These are phyloP conservation scores for Suillus subalutaceus DNA, from an alignment of 768 basidiomycete genomes.

Conservation along the genomic window DNA sequence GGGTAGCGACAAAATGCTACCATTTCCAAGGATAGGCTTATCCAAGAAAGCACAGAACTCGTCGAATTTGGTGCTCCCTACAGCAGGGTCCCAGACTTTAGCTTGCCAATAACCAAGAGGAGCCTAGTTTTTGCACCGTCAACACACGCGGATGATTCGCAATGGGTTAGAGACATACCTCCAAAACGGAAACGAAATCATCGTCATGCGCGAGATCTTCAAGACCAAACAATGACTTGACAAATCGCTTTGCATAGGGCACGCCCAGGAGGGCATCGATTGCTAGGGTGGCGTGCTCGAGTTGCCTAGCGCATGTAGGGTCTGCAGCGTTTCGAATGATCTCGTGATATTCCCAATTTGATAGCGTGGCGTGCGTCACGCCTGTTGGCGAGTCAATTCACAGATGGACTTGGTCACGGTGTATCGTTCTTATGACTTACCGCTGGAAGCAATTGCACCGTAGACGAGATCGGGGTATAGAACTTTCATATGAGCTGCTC, in stretches of 20 bases:
- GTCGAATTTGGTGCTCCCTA: slow-evolving; percentile 64
- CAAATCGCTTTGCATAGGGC: slow-evolving; percentile 45
- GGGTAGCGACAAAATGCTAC: slow-evolving; percentile 41
- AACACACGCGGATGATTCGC: slow-evolving; percentile 10
- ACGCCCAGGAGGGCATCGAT: slow-evolving; percentile 65
- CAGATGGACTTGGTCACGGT: background rate
- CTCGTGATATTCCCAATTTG: slow-evolving; percentile 90
- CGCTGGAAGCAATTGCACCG: slow-evolving; percentile 88
- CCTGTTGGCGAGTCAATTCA: slow-evolving; percentile 39
- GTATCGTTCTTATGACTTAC: slow-evolving; percentile 38
- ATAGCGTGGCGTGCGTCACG: slow-evolving; percentile 82
- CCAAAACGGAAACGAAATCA: slow-evolving; percentile 74
- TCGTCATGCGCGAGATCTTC: slow-evolving; percentile 66
- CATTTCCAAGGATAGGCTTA: slow-evolving; percentile 41
- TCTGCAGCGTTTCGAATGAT: slow-evolving; percentile 74
- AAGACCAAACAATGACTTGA: slow-evolving; percentile 83
- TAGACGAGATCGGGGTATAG: slow-evolving; percentile 88
- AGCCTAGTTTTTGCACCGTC: slow-evolving; percentile 35
- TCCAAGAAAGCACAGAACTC: slow-evolving; percentile 65
- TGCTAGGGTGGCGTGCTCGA: slow-evolving; percentile 57
- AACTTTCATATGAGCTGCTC: slow-evolving; percentile 88
- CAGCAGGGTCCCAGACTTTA: slow-evolving; percentile 83
- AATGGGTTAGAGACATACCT: slow-evolving; percentile 42
- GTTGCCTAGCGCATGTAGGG: slow-evolving; percentile 57
- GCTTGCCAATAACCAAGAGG: slow-evolving; percentile 80